phyloP scores from a whole-genome alignment of 2,329 filamentous ascomycete genomes.

The Arthrobotrys sinensis region DNA sequence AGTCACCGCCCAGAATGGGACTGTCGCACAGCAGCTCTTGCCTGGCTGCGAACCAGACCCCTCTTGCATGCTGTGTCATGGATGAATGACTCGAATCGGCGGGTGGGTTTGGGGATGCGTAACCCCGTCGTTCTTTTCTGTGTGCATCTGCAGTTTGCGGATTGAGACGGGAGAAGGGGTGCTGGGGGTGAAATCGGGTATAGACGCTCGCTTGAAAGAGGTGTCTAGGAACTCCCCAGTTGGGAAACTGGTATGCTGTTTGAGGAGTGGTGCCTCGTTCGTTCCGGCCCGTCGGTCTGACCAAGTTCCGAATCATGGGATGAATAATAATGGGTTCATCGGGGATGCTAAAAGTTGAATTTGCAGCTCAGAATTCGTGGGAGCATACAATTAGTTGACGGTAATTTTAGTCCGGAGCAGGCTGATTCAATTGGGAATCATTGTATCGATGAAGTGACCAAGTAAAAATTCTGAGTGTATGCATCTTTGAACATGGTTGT shows the following conservation, averaged over 20 bases:
- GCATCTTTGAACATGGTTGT: slow-evolving; percentile 11
- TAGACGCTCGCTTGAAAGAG: slow-evolving; percentile 56
- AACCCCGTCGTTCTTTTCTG: slow-evolving; percentile 23
- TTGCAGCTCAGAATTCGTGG: slow-evolving; percentile 27
- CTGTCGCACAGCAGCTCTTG: slow-evolving; percentile 54
- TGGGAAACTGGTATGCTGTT: slow-evolving; percentile 22
- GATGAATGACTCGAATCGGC: slow-evolving; percentile 45
- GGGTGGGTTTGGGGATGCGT: slow-evolving; percentile 34
- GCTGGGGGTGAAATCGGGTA: slow-evolving; percentile 38
- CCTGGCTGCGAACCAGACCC: slow-evolving; percentile 6
- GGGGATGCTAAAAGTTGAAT: slow-evolving; percentile 23
- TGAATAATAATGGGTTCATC: slow-evolving; percentile 55
- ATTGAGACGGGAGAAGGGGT: slow-evolving; percentile 17
- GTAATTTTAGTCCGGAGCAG: background rate
- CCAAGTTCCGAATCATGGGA: slow-evolving; percentile 37
- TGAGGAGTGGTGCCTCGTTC: slow-evolving; percentile 15
- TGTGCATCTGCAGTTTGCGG: slow-evolving; percentile 22
- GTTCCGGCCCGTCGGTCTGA: slow-evolving; percentile 55
- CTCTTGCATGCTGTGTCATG: slow-evolving; percentile 40
- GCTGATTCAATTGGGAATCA: slow-evolving; percentile 11
- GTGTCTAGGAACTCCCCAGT: slow-evolving; percentile 29
- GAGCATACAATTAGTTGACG: background rate
- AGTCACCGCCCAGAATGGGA: slow-evolving; percentile 38
- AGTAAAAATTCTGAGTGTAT: background rate
- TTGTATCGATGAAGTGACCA: background rate